Conservation (phyloP, 805 yeast species). For the Teunomyces pallodes region DNA sequence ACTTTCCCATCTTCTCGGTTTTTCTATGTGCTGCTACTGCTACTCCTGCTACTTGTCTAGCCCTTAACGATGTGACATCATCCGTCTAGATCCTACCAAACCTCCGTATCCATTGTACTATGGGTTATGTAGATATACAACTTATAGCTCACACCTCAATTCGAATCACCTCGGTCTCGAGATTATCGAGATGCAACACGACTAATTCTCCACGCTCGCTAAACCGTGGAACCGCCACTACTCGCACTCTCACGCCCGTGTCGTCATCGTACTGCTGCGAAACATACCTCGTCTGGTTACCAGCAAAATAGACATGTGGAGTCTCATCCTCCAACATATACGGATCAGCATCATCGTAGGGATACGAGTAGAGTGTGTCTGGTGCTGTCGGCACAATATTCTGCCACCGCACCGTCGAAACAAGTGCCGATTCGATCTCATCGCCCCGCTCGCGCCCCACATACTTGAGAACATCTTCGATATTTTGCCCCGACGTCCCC, state of each 20-base stretch:
- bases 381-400: constrained; percentile 93
- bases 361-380: constrained; percentile 89
- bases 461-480: constrained; percentile 65
- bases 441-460: constrained; percentile 34
- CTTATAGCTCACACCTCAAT: constrained; percentile 10
- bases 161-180: constrained; percentile 53
- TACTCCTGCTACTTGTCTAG: too few species aligned
- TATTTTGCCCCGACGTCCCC: constrained; percentile 83
- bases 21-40: too few species aligned
- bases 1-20: too few species aligned
- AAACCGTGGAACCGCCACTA: constrained; percentile 73
- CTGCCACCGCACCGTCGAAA: constrained; percentile 61
- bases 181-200: constrained; percentile 54
- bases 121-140: not conserved
- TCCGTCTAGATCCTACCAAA: too few species aligned
- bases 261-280: constrained; percentile 31
- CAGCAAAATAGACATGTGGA: constrained; percentile 85
- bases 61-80: too few species aligned
- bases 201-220: constrained; percentile 62
- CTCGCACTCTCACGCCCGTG: constrained; percentile 40
- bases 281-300: constrained; percentile 71
- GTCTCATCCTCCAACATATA: constrained; percentile 65
- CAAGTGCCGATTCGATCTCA: constrained; percentile 55
- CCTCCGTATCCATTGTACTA: too few species aligned
- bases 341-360: constrained; percentile 75